Evolutionary conservation across 768 basidiomycete genomes (phyloP).

Genomic region (Sarcodon sp.): DNA sequence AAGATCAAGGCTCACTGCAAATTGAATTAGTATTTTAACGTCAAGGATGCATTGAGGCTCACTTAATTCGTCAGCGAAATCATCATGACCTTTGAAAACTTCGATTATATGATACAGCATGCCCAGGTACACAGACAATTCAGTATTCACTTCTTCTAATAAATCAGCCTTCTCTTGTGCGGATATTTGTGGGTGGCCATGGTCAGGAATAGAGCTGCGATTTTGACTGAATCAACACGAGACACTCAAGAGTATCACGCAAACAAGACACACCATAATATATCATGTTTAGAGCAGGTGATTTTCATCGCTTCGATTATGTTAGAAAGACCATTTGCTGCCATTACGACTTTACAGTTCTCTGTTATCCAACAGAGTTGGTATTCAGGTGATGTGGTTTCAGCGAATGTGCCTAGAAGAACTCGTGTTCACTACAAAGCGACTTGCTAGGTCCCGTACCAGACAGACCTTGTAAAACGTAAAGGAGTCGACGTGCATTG

Average conservation of each 20-base stretch:
- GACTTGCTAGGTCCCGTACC: not conserved
- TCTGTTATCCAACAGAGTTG: conserved; percentile 95
- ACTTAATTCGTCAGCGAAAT: conserved; percentile 97
- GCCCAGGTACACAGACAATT: conserved; percentile 86
- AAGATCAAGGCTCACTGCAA: conserved; percentile 81
- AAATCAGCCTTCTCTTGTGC: conserved; percentile 62
- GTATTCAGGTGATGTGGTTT: conserved; percentile 85
- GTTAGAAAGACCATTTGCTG: conserved; percentile 69
- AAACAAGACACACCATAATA: conserved; percentile 44
- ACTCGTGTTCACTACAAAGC: not conserved
- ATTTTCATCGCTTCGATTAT: conserved; percentile 87
- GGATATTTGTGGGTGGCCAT: conserved; percentile 56
- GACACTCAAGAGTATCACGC: not conserved
- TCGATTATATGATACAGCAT: conserved; percentile 95
- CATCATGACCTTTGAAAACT: conserved; percentile 84
- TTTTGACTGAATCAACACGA: conserved; percentile 1
- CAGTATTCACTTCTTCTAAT: conserved; percentile 83
- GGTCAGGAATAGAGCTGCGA: conserved; percentile 60
- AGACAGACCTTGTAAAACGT: conserved; percentile 77
- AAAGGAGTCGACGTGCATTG: conserved; percentile 78
- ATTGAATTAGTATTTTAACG: not conserved
- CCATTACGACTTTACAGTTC: conserved; percentile 78
- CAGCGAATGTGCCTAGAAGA: conserved; percentile 69
- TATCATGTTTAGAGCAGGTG: conserved; percentile 77
- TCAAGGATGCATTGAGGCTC: conserved; percentile 19